These are phyloP conservation scores for Penicillium paradoxum DNA, from an alignment of 495 filamentous ascomycete species.

Conservation along the genomic window DNA sequence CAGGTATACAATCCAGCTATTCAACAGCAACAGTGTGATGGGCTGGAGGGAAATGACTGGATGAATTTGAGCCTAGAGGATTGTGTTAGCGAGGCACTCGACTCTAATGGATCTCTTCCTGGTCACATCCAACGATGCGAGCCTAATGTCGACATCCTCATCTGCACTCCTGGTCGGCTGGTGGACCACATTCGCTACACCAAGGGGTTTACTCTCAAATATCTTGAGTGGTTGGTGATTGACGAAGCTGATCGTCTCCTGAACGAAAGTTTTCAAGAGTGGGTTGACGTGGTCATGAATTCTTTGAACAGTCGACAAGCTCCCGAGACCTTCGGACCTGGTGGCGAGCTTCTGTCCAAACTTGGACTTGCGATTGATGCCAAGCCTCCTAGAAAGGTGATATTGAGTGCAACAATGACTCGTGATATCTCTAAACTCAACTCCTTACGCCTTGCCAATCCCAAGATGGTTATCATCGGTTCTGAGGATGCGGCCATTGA, in stretches of 20 bases:
- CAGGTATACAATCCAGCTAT: conserved; percentile 56
- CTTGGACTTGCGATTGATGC: conserved; percentile 34
- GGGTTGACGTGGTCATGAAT: conserved; percentile 69
- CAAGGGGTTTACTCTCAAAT: conserved; percentile 67
- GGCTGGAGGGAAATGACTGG: conserved; percentile 43
- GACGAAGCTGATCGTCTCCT: conserved; percentile 93
- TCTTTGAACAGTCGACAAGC: conserved; percentile 50
- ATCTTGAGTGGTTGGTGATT: conserved; percentile 80
- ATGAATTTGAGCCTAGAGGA: conserved; percentile 45
- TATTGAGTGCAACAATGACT: conserved; percentile 93
- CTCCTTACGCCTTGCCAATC: conserved; percentile 64
- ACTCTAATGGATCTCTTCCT: conserved; percentile 41
- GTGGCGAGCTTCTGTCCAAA: conserved; percentile 34
- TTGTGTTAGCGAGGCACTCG: conserved; percentile 36
- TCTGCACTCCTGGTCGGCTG: conserved; percentile 87
- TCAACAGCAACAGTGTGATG: conserved; percentile 31
- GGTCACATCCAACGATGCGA: conserved; percentile 57
- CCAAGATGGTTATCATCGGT: conserved; percentile 69
- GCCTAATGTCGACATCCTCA: conserved; percentile 80
- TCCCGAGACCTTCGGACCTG: conserved; percentile 47
- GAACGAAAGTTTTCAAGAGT: conserved; percentile 88
- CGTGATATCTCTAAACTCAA: conserved; percentile 76
- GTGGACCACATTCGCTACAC: conserved; percentile 87
- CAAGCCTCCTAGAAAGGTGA: conserved; percentile 59
- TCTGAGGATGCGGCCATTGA: conserved; percentile 39